Evolutionary conservation across 305 asterid genomes (phyloP).

Genomic region (Andrographis paniculata): DNA sequence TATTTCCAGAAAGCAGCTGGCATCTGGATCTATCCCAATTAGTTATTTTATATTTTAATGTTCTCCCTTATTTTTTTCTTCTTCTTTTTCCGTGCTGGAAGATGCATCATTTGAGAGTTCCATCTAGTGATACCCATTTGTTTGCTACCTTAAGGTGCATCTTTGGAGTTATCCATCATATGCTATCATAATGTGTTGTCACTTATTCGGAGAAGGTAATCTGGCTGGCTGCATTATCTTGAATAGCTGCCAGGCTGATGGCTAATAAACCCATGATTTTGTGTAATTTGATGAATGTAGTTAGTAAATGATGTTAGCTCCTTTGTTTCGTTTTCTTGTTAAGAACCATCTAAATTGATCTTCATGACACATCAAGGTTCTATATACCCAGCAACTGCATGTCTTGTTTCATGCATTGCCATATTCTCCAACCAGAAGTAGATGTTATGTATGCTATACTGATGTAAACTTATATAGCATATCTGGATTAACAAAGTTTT

Average conservation of each 20-base stretch:
- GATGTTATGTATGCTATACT: neutral
- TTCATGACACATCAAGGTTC: constrained; percentile 5
- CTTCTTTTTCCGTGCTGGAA: constrained; percentile 11
- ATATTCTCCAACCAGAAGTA: constrained; percentile 2
- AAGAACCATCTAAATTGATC: neutral
- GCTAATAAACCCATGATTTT: no score
- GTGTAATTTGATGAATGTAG: constrained; percentile 12
- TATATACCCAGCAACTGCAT: constrained; percentile 8
- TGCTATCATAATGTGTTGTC: neutral
- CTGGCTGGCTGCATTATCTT: neutral
- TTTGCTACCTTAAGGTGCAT: no score
- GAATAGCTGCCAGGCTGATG: no score
- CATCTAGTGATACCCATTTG: no score
- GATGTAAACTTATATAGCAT: neutral
- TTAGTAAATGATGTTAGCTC: constrained; percentile 3
- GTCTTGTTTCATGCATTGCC: constrained; percentile 7
- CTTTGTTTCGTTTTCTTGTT: neutral
- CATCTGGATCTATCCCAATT: no score
- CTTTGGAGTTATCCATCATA: no score
- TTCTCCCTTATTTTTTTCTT: constrained; percentile 1
- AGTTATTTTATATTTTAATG: neutral
- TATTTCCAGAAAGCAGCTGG: no score
- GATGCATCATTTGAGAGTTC: no score
- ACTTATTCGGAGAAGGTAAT: neutral
- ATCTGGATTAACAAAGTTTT: constrained; percentile 19